Evolutionary conservation across 2,329 filamentous ascomycete genomes (phyloP), one percentile per base, ranked within the genome.

Genomic region (Epichloe gansuensis): DNA sequence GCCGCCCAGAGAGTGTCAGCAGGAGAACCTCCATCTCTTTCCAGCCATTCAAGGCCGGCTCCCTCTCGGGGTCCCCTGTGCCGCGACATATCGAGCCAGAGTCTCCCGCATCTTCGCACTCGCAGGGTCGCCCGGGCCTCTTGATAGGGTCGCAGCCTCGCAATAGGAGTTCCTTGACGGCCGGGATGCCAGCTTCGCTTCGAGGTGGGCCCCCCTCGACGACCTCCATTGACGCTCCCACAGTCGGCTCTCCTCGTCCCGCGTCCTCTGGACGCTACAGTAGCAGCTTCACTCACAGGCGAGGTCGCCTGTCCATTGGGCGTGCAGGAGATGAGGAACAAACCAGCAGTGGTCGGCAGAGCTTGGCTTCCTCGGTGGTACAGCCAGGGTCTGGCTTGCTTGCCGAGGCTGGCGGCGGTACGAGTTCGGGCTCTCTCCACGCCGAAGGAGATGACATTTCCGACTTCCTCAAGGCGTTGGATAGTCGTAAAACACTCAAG

Each of bases 11-110:
- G 21, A 74, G 86, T 43, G 73, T 77, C 47, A 76, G 76, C 50
- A 79, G 89, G 59, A 81, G 89, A 50, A 84, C 87, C 6, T 96
- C 89, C 0, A 80, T 95, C 23, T 94, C 88, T 0, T 95, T 96
- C 61, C 88, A 94, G 60, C 90, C 91, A 0, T 98, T 98, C 73
- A 98, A 98, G 68, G 88, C 90, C 13, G 91, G 91, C 11, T 94
- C 91, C 1, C 74, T 97, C n/a, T 95, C 90, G 2, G 89, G 87
- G 4, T 96, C 90, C 4, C 91, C 90, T 0, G 65, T 75, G n/a
- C 71, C 71, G 31, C 71, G 75, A 34, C 64, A 71, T 6, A 63
- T 68, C 2, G 77, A 80, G 12, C 64, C 68, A 13, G 78, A 80
- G 47, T 63, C 72, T 2, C 75, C 79, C 13, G 71, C 74, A 35